Evolutionary conservation across 1,139 yeast genomes (phyloP).

Genomic region (Geotrichum histeridarum): DNA sequence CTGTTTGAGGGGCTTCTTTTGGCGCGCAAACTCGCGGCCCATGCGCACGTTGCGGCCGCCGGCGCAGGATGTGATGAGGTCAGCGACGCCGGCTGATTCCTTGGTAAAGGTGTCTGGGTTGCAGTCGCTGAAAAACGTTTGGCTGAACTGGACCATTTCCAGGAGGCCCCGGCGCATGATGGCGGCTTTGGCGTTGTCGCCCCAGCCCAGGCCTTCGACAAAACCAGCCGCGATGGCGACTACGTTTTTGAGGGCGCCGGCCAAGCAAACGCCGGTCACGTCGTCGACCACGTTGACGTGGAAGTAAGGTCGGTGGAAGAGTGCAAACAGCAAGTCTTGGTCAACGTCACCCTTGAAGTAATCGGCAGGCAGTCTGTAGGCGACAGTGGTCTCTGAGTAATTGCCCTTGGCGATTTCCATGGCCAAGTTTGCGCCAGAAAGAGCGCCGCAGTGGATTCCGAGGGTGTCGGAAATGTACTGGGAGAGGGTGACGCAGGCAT

Average conservation of each 20-base stretch:
- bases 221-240: conserved; percentile 92
- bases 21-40: conserved; percentile 57
- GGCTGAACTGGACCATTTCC: conserved; percentile 82
- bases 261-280: conserved; percentile 88
- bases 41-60: conserved; percentile 94
- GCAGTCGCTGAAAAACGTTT: conserved; percentile 64
- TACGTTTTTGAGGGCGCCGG: conserved; percentile 92
- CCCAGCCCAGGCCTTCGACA: conserved; percentile 96
- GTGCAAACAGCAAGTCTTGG: conserved; percentile 56
- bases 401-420: conserved; percentile 89
- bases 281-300: conserved; percentile 86
- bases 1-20: conserved; percentile 61
- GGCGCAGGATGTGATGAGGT: conserved; percentile 89
- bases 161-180: conserved; percentile 88
- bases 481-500: conserved; percentile 76
- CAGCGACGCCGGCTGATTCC: conserved; percentile 96
- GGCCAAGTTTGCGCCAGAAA: conserved; percentile 93
- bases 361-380: conserved; percentile 60
- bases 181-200: conserved; percentile 95
- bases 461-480: conserved; percentile 68
- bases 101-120: conserved; percentile 75
- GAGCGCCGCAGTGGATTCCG: conserved; percentile 86
- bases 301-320: conserved; percentile 94
- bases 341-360: conserved; percentile 68
- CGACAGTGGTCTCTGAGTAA: conserved; percentile 94